Evolutionary conservation across 2,329 filamentous ascomycete species (phyloP), one percentile per base, ranked within the genome.

Genomic region (Lithohypha guttulata): DNA sequence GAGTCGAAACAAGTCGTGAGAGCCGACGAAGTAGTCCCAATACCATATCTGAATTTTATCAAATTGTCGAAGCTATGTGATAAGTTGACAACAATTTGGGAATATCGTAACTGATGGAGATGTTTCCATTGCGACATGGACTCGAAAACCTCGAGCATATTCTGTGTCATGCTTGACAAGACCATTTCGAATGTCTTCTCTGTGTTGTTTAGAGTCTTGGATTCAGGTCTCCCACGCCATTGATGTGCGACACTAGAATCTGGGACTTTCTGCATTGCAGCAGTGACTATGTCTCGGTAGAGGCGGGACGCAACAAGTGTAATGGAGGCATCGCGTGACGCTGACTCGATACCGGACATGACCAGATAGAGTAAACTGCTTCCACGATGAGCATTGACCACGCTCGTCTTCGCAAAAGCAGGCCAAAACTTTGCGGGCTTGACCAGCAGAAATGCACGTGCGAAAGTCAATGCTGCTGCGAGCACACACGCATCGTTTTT

Each of bases 371-470:
- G 70, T 44, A 81, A 79, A 8, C 85, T 84, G 10, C 79, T 79
- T 46, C 79, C 79, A 7, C 83, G 79, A 49, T 85, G 79, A 4
- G 78, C 74, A 50, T 82, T 81, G 31, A 98, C 68, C 13, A 98
- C 66, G 46, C 79, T 77, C 57, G 84, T 93, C 42, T 84, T 77
- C 3, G 80, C 77, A 52, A 98, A 71, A 56, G 89, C 84, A 3
- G 89, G 86, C 87, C 91, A 96, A 4, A 94, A 78, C 43, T 87
- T 73, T 41, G 81, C 82, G 1, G 91, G 89, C 36, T 81, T 75
- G n/a, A 81, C 51, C 7, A 71, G 69, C 18, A 91, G 60, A 13
- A 93, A 64, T 2, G 80, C 76, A 49, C 81, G 73, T 25, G 93
- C 65, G 53, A 96, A 95, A 38, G 85, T 79, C 15, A 87, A 62